Evolutionary conservation across 192 early-diverging fungal genomes (phyloP).

Genomic region (Mortierella claussenii): DNA sequence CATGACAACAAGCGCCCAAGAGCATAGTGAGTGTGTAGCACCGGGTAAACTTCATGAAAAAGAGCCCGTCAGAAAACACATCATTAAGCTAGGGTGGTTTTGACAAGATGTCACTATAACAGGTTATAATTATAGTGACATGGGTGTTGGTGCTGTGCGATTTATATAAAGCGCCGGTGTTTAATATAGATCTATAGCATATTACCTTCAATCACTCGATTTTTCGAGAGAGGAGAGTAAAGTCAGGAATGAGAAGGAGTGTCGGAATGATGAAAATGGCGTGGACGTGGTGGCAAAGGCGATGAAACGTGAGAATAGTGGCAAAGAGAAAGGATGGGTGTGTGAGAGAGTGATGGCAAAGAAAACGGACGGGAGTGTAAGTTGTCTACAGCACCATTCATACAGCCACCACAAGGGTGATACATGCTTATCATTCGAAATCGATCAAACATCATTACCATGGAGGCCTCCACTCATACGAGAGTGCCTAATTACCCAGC

Average conservation of each 20-base stretch:
- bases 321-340: too few relatives aligned
- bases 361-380: too few relatives aligned
- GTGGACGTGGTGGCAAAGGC: too few relatives aligned
- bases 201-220: not conserved
- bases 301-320: too few relatives aligned
- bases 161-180: not conserved
- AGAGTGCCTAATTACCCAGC: too few relatives aligned
- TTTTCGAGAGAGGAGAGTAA: not conserved
- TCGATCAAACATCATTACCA: too few relatives aligned
- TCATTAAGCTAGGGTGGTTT: conserved; percentile 17
- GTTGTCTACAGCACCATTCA: too few relatives aligned
- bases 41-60: conserved; percentile 4
- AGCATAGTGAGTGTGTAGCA: conserved; percentile 16
- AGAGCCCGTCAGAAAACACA: conserved; percentile 6
- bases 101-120: conserved; percentile 11
- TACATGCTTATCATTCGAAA: too few relatives aligned
- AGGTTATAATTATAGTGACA: conserved; percentile 7
- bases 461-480: too few relatives aligned
- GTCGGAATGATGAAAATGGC: too few relatives aligned
- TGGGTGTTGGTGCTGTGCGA: not conserved
- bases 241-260: not conserved
- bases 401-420: too few relatives aligned
- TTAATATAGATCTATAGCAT: not conserved
- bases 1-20: conserved; percentile 18
- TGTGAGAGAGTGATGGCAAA: too few relatives aligned